Base-by-base conservation (phyloP, 2,329 filamentous ascomycete genomes). In the Rhytidhysteron rufulum region DNA sequence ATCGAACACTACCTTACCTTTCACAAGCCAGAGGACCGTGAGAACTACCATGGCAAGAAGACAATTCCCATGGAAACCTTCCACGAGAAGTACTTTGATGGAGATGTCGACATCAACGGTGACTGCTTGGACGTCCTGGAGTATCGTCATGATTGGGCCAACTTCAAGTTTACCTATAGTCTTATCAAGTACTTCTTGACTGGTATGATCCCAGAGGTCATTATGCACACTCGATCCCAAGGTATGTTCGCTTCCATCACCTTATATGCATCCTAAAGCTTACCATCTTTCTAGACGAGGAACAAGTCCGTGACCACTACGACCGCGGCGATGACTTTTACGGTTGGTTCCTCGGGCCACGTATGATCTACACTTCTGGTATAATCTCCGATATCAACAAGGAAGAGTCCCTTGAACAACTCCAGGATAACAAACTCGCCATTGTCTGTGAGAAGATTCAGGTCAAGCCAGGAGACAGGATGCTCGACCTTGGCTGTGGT, bases 271-370 rank as follows among this genome's bases (percentile, higher is more conserved):
- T 15, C 13, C 18, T 25, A 13, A 30, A 13, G 10, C n/a, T 37
- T 5, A 37, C 35, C 16, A 34, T 15, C 6, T 10, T 13, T 4
- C 19, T 52, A 88, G 91, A 97, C 56, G 90, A 96, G 78, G 91
- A 97, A 70, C 93, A 97, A 73, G 90, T 97, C 42, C 88, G 90
- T 63, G 88, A 90, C 68, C 89, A 96, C 75, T 98, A 98, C 70
- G 93, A 97, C 77, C 85, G 89, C 51, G 93, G 93, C 62, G 89
- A 98, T 66, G 93, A 97, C 71, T 95, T 96, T 73, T 98, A 98
- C 76, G 85, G 82, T 66, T 98, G 90, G 89, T 97, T 97, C 79
- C 80, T 97, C 49, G 93, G 93, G 47, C 91, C 91, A 44, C 90
- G 91, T 62, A 98, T 97, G 93, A 88, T 97, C 70, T 97, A 97